Evolutionary conservation across 2,329 filamentous ascomycete genomes (phyloP).

Genomic region (Xylaria hypoxylon): DNA sequence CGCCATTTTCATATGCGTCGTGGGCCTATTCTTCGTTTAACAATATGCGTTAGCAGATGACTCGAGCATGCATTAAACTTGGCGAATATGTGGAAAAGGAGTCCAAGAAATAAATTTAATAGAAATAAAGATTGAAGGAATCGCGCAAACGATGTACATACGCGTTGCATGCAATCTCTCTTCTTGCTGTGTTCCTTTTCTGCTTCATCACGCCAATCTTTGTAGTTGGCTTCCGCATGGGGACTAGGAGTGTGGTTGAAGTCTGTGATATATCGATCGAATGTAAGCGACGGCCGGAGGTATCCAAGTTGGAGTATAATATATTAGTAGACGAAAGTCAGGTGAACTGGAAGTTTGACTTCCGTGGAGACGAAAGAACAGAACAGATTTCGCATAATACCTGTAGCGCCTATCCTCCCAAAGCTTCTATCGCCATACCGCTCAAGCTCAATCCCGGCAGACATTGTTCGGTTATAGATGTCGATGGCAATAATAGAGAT

Average conservation of each 20-base stretch:
- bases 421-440: neutral
- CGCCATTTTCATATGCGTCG: conserved; percentile 84
- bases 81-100: too few relatives aligned
- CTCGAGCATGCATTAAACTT: too few relatives aligned
- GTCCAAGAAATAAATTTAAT: too few relatives aligned
- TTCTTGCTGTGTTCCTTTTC: conserved; percentile 84
- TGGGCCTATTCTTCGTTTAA: conserved; percentile 64
- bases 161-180: conserved; percentile 78
- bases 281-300: conserved; percentile 25
- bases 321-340: too few relatives aligned
- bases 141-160: conserved; percentile 53
- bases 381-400: conserved; percentile 18
- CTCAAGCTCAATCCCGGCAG: conserved; percentile 23
- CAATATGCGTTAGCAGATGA: neutral
- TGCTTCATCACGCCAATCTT: conserved; percentile 86
- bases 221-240: conserved; percentile 86
- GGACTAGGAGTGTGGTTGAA: conserved; percentile 78
- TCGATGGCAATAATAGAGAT: neutral
- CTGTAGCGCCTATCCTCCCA: neutral
- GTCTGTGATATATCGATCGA: conserved; percentile 61
- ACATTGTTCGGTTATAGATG: conserved; percentile 15
- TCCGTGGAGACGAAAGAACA: neutral
- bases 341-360: too few relatives aligned
- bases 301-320: neutral
- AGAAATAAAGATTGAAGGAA: too few relatives aligned